phyloP scores from a whole-genome alignment of 306 rosid species.

The Quercus engelmannii region DNA sequence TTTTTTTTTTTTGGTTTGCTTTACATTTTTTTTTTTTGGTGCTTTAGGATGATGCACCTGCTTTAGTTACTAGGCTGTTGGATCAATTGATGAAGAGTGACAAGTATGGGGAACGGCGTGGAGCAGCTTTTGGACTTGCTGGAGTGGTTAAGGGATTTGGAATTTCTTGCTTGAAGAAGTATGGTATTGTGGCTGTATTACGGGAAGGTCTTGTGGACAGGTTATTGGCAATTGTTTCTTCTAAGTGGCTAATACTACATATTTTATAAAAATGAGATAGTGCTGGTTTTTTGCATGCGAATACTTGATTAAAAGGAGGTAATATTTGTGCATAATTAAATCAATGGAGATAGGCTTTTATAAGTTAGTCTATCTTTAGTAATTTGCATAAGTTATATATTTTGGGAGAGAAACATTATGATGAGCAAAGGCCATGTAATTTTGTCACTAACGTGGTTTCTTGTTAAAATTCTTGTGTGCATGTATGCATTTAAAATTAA shows the following conservation, averaged over 20 bases:
- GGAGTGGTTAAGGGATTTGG: conserved; percentile 96
- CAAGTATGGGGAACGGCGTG: conserved; percentile 94
- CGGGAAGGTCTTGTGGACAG: conserved; percentile 83
- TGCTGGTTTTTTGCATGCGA: not conserved
- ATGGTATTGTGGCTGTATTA: conserved; percentile 58
- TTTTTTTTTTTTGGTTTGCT: not conserved
- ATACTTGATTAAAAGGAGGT: not conserved
- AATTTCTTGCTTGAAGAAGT: conserved; percentile 76
- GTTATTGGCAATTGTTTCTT: conserved; percentile 33
- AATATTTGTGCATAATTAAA: too few species aligned
- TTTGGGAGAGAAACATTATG: too few species aligned
- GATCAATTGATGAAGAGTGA: conserved; percentile 90
- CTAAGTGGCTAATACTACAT: not conserved
- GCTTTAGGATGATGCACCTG: conserved; percentile 71
- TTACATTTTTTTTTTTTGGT: conserved; percentile 21
- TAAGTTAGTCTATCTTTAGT: too few species aligned
- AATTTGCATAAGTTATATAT: too few species aligned
- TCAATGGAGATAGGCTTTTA: too few species aligned
- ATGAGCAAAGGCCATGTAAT: too few species aligned
- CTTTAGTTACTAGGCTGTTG: conserved; percentile 73
- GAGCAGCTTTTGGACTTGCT: conserved; percentile 98
- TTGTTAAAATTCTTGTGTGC: too few species aligned
- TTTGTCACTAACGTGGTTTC: too few species aligned
- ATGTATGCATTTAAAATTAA: too few species aligned
- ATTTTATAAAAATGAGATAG: not conserved